A percentile compares a stretch with the other conserved stretches of the same genome.
These are phyloP conservation scores for Helicocarpus griseus DNA, from an alignment of 2,329 filamentous ascomycete genomes.

Conservation along the genomic window DNA sequence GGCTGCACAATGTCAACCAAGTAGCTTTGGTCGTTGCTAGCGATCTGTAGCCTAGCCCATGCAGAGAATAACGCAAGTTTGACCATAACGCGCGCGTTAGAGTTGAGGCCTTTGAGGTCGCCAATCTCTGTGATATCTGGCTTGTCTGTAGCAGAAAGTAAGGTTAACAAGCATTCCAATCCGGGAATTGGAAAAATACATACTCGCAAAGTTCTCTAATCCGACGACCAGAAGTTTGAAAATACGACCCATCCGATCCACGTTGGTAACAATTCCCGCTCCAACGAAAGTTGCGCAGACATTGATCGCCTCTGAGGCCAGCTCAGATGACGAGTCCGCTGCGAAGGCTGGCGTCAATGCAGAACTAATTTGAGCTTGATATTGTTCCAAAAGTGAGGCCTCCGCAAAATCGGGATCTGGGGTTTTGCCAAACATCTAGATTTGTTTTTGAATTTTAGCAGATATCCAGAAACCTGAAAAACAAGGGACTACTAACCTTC, in stretches of 20 bases:
- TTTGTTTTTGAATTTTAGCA: constrained; percentile 6
- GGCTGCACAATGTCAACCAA: constrained; percentile 79
- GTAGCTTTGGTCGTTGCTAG: constrained; percentile 85
- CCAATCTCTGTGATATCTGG: constrained; percentile 78
- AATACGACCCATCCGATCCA: constrained; percentile 97
- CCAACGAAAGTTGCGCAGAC: constrained; percentile 98
- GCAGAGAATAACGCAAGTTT: constrained; percentile 95
- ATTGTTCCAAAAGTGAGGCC: constrained; percentile 90
- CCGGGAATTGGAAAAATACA: constrained; percentile 12
- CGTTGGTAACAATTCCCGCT: constrained; percentile 91
- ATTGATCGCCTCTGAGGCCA: constrained; percentile 91
- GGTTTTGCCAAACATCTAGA: constrained; percentile 78
- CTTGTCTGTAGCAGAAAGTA: constrained; percentile 39
- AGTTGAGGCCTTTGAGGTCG: constrained; percentile 82
- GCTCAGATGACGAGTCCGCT: constrained; percentile 85
- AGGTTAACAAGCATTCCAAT: constrained; percentile 12
- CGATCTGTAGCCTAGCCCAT: constrained; percentile 94
- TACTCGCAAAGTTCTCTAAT: constrained; percentile 78
- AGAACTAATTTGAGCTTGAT: constrained; percentile 96
- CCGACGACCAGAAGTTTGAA: constrained; percentile 85
- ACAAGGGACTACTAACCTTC: constrained; percentile 41
- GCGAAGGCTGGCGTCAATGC: constrained; percentile 94
- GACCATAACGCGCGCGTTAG: constrained; percentile 96
- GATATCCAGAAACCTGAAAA: background rate
- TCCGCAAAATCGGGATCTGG: constrained; percentile 97